Conservation (phyloP, 192 early-diverging fungal species). For the Coemansia sp. region DNA sequence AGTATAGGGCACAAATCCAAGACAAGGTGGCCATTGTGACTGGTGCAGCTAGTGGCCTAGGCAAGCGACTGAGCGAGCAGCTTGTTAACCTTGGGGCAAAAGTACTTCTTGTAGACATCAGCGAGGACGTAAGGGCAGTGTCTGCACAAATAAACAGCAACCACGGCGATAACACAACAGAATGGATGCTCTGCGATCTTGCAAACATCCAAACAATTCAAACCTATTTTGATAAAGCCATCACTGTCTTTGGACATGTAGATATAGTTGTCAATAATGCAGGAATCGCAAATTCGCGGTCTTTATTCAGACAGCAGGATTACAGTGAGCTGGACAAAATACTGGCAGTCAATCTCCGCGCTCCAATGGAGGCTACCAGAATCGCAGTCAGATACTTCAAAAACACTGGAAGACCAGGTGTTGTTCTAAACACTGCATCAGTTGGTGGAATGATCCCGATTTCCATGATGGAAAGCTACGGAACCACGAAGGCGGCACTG, state of each 20-base stretch:
- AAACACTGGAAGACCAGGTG: slow-evolving; percentile 52
- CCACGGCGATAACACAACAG: neutral
- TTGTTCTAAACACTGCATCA: slow-evolving; percentile 74
- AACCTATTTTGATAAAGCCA: slow-evolving; percentile 45
- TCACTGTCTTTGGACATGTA: slow-evolving; percentile 57
- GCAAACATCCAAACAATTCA: slow-evolving; percentile 20
- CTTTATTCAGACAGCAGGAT: slow-evolving; percentile 54
- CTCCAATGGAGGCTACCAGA: slow-evolving; percentile 72
- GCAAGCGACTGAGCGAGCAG: slow-evolving; percentile 23
- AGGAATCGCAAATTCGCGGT: slow-evolving; percentile 56
- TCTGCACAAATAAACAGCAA: slow-evolving; percentile 23
- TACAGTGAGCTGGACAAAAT: slow-evolving; percentile 58
- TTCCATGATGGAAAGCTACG: slow-evolving; percentile 67
- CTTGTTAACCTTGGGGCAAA: slow-evolving; percentile 20
- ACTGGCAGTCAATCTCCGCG: slow-evolving; percentile 70
- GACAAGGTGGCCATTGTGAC: slow-evolving; percentile 45
- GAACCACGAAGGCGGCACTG: slow-evolving; percentile 75
- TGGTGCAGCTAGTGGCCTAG: slow-evolving; percentile 48
- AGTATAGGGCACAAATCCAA: slow-evolving; percentile 17
- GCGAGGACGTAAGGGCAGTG: slow-evolving; percentile 10
- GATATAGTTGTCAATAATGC: slow-evolving; percentile 67
- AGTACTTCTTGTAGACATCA: slow-evolving; percentile 39
- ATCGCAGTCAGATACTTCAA: slow-evolving; percentile 66
- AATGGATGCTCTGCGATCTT: slow-evolving; percentile 46
- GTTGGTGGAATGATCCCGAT: slow-evolving; percentile 64